phyloP scores from a whole-genome alignment of 768 basidiomycete species.

The Leccinum uliginosum region DNA sequence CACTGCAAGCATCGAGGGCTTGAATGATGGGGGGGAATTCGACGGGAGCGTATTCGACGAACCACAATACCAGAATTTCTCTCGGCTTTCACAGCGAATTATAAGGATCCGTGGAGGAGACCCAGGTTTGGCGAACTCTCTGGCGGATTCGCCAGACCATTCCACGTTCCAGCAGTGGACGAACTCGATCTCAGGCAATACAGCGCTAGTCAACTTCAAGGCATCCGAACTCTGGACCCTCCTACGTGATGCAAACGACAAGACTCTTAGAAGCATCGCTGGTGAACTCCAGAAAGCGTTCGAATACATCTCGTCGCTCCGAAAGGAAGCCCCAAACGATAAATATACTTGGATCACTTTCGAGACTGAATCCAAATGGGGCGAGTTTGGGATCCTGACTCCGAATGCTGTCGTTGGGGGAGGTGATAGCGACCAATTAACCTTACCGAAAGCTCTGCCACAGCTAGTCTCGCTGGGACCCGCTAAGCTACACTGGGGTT shows the following conservation, averaged over 20 bases:
- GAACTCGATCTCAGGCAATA: neutral
- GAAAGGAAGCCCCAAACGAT: neutral
- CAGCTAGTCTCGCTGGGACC: neutral
- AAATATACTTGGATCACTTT: neutral
- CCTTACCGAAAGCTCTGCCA: neutral
- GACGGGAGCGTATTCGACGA: neutral
- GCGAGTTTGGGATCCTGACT: neutral
- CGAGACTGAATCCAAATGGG: neutral
- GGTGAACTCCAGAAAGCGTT: neutral
- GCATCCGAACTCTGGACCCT: neutral
- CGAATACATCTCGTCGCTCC: neutral
- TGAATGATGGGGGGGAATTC: neutral
- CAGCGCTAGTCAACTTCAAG: neutral
- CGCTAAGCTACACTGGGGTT: neutral
- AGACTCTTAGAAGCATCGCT: neutral
- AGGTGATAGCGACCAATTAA: neutral
- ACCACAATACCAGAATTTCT: neutral
- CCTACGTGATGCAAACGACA: neutral
- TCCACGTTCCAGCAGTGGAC: neutral
- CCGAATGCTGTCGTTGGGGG: neutral
- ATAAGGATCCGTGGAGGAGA: neutral
- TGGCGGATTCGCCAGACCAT: neutral
- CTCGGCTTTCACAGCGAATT: neutral
- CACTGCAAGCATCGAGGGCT: neutral
- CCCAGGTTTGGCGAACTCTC: neutral